Evolutionary conservation across 768 basidiomycete species (phyloP).

Genomic region (Mycena maculata): DNA sequence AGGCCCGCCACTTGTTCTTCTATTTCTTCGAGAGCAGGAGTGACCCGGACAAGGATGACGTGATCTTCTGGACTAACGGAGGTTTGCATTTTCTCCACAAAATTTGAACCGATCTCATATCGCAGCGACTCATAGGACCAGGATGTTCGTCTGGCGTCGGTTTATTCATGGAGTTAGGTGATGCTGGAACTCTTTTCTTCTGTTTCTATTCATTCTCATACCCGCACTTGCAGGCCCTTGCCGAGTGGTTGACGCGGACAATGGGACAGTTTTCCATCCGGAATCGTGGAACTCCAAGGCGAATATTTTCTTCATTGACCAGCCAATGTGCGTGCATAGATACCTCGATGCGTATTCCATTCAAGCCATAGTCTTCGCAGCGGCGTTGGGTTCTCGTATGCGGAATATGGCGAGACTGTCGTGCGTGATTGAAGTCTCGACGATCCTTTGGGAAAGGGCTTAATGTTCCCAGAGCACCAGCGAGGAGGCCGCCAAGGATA

Average conservation of each 20-base stretch:
- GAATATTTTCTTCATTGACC: constrained; percentile 60
- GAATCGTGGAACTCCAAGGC: constrained; percentile 65
- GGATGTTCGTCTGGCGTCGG: constrained; percentile 17
- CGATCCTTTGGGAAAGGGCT: not conserved
- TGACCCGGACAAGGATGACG: constrained; percentile 57
- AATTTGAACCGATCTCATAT: constrained; percentile 5
- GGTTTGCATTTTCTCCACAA: constrained; percentile 40
- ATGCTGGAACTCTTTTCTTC: not conserved
- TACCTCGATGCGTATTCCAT: too few species aligned
- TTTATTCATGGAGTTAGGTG: constrained; percentile 21
- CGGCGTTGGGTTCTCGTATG: constrained; percentile 60
- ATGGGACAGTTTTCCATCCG: constrained; percentile 53
- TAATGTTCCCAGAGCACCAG: constrained; percentile 53
- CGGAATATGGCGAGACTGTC: constrained; percentile 47
- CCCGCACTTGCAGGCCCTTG: constrained; percentile 51
- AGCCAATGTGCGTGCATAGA: too few species aligned
- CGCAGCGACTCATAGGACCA: not conserved
- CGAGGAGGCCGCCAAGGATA: constrained; percentile 64
- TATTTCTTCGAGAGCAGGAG: constrained; percentile 68
- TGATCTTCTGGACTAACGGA: constrained; percentile 65
- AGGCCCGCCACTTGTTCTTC: constrained; percentile 62
- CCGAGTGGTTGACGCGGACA: constrained; percentile 51
- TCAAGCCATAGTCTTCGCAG: too few species aligned
- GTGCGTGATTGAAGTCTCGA: not conserved
- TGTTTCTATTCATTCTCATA: not conserved